Percentiles rank a stretch among this genome's conserved stretches.
Evolutionary conservation across 306 rosid genomes (phyloP).

Genomic region (Carpinus viminea): DNA sequence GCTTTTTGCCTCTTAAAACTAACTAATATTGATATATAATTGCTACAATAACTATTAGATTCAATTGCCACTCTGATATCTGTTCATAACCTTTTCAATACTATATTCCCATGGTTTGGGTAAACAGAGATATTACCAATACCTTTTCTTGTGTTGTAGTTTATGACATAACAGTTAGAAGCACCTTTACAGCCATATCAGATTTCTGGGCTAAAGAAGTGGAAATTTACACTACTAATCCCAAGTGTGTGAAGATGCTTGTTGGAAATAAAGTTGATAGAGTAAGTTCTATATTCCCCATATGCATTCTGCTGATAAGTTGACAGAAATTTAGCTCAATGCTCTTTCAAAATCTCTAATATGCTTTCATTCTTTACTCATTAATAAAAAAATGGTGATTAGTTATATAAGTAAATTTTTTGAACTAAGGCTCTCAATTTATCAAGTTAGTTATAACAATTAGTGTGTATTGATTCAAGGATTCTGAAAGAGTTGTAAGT

Average conservation of each 20-base stretch:
- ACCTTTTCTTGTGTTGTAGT: constrained; percentile 39
- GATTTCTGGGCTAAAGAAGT: constrained; percentile 93
- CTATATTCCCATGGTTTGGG: not conserved
- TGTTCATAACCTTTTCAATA: not conserved
- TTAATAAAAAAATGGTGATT: not conserved
- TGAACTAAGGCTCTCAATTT: not conserved
- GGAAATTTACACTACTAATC: constrained; percentile 76
- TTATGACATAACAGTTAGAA: constrained; percentile 88
- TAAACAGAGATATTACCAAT: constrained; percentile 5
- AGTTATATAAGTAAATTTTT: not conserved
- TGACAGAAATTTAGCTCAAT: not conserved
- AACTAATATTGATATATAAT: not conserved
- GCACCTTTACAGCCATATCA: constrained; percentile 73
- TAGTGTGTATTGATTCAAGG: constrained; percentile 39
- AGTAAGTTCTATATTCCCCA: constrained; percentile 50
- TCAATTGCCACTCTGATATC: not conserved
- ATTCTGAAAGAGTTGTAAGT: constrained; percentile 80
- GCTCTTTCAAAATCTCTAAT: not conserved
- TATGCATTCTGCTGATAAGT: constrained; percentile 11
- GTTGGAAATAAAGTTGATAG: constrained; percentile 95
- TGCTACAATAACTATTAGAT: not conserved
- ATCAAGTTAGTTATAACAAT: not conserved
- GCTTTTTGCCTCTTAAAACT: not conserved
- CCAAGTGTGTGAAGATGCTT: constrained; percentile 82
- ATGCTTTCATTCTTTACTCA: not conserved